These are phyloP conservation scores for Auxenochlorella protothecoides DNA, from an alignment of 139 green algal genomes.

Conservation along the genomic window DNA sequence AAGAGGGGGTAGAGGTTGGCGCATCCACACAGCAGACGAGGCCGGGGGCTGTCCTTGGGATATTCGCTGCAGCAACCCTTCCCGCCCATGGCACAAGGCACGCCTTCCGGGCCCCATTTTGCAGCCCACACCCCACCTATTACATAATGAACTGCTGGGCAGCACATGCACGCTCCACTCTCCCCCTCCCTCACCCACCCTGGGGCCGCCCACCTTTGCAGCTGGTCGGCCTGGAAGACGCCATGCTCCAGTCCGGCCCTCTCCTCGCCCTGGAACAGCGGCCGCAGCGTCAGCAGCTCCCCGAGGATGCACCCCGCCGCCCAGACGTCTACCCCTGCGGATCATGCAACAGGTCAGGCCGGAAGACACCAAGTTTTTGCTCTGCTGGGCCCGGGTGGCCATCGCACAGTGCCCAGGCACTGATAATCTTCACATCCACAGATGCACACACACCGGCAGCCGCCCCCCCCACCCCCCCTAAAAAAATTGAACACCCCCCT, in stretches of 20 bases:
- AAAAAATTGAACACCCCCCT: too few relatives aligned
- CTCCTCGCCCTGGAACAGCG: constrained; percentile 48
- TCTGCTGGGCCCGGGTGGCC: too few relatives aligned
- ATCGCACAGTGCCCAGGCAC: too few relatives aligned
- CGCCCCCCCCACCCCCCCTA: too few relatives aligned
- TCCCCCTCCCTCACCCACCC: not conserved
- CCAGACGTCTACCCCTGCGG: constrained; percentile 59
- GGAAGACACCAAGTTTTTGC: too few relatives aligned
- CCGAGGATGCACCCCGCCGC: constrained; percentile 71
- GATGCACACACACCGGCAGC: too few relatives aligned
- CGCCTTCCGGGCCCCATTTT: not conserved
- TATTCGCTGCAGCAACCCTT: not conserved
- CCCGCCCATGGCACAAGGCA: not conserved
- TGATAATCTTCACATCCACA: too few relatives aligned
- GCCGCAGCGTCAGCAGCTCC: constrained; percentile 59
- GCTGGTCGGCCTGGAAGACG: constrained; percentile 44
- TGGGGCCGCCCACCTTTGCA: constrained; percentile 28
- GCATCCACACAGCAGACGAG: not conserved
- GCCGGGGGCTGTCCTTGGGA: not conserved
- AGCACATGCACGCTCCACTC: not conserved
- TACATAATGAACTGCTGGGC: too few relatives aligned
- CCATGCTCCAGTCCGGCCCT: constrained; percentile 5
- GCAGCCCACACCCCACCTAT: too few relatives aligned
- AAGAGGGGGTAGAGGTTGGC: not conserved
- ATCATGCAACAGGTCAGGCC: too few relatives aligned